These are phyloP conservation scores for Pilasporangium apinafurcum DNA, from an alignment of 352 stramenopile genomes.

Conservation along the genomic window DNA sequence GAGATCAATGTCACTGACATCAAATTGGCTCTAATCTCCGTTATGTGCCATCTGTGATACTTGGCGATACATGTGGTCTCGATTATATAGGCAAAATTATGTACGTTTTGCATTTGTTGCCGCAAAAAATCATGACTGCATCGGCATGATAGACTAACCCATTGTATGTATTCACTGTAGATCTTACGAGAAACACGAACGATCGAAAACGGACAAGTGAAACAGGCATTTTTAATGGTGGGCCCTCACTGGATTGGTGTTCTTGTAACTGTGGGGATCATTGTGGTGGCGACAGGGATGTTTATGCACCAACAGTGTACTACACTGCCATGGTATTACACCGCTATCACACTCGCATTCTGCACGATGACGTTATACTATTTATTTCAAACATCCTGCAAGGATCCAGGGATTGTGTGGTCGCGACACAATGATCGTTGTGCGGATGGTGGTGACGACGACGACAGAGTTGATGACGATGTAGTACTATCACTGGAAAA, in stretches of 20 bases:
- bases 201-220: slow-evolving; percentile 13
- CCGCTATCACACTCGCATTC: slow-evolving; percentile 45
- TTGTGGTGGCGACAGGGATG: slow-evolving; percentile 46
- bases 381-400: slow-evolving; percentile 66
- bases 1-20: not conserved
- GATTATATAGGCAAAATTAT: slow-evolving; percentile 17
- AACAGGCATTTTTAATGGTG: slow-evolving; percentile 37
- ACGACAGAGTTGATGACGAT: not conserved
- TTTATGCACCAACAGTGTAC: slow-evolving; percentile 58
- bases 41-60: not conserved
- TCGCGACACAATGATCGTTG: slow-evolving; percentile 13
- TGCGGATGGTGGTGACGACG: slow-evolving; percentile 12
- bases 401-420: slow-evolving; percentile 64
- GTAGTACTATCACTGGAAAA: too few species aligned
- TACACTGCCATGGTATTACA: slow-evolving; percentile 46
- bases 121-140: too few species aligned
- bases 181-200: slow-evolving; percentile 39
- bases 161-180: slow-evolving; percentile 10
- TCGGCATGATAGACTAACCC: not conserved
- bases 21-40: not conserved
- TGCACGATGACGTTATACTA: slow-evolving; percentile 58
- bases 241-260: slow-evolving; percentile 81
- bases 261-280: slow-evolving; percentile 52
- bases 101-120: slow-evolving; percentile 6
- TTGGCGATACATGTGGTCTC: slow-evolving; percentile 10